These are phyloP conservation scores for Yueomyces sp. DNA, from an alignment of 805 yeast genomes.

Conservation along the genomic window DNA sequence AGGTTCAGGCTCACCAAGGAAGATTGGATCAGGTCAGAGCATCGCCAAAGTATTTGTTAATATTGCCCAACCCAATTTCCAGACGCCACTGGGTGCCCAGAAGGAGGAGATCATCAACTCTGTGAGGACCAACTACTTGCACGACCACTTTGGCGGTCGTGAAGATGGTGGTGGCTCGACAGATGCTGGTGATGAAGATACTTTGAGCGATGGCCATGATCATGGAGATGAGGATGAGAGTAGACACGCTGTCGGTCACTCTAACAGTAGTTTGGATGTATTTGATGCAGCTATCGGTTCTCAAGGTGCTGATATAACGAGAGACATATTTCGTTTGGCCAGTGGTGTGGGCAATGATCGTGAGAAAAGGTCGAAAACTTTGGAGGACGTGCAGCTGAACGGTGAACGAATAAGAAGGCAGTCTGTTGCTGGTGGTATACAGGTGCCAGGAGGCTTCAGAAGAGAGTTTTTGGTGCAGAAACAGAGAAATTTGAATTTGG, in stretches of 20 bases:
- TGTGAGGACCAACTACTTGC: constrained; percentile 19
- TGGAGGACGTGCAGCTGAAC: constrained; percentile 15
- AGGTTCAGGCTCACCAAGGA: neutral
- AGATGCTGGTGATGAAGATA: neutral
- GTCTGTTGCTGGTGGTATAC: constrained; percentile 52
- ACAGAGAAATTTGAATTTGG: constrained; percentile 15
- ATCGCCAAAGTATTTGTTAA: constrained; percentile 18
- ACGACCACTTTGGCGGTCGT: constrained; percentile 1
- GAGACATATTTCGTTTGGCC: constrained; percentile 24
- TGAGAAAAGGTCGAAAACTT: constrained; percentile 7
- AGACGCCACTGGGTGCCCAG: constrained; percentile 11
- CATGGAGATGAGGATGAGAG: neutral
- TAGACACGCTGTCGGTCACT: neutral
- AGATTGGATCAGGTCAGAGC: constrained; percentile 2
- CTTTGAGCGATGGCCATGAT: neutral
- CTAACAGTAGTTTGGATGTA: neutral
- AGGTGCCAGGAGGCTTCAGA: constrained; percentile 76
- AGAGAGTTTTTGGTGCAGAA: constrained; percentile 46
- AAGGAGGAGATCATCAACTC: constrained; percentile 22
- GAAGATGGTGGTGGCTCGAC: neutral
- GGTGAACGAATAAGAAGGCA: constrained; percentile 32
- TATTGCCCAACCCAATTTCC: constrained; percentile 22
- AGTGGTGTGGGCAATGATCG: neutral
- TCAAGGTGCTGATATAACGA: constrained; percentile 26
- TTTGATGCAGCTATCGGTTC: constrained; percentile 9